Percentiles rank a stretch among this genome's conserved stretches.
Conservation (phyloP, 495 filamentous ascomycete species). For the Talaromyces adpressus region DNA sequence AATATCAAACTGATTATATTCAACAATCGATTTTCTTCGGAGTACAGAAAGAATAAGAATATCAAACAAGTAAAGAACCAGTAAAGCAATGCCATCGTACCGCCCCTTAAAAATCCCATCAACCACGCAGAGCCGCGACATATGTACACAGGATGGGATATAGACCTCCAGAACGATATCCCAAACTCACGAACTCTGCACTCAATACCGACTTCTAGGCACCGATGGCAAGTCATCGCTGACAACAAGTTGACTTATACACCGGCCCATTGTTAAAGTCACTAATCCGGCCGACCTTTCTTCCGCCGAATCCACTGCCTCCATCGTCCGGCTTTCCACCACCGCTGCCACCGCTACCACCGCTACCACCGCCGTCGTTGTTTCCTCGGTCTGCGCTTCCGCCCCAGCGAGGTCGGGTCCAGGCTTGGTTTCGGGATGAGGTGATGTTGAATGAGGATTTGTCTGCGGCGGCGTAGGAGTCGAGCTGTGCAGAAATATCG, state of each 20-base stretch:
- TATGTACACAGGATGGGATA: not conserved
- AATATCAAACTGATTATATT: not conserved
- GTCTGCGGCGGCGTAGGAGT: constrained; percentile 58
- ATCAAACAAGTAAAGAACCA: not conserved
- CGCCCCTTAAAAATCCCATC: not conserved
- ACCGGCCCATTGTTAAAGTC: constrained; percentile 33
- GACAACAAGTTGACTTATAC: constrained; percentile 23
- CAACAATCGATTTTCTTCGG: not conserved
- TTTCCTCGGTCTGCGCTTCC: constrained; percentile 15
- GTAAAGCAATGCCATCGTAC: not conserved
- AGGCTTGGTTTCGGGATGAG: constrained; percentile 14
- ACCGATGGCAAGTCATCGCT: not conserved
- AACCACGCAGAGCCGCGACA: not conserved
- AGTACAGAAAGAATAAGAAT: not conserved
- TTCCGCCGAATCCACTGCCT: constrained; percentile 17
- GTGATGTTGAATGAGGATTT: constrained; percentile 55
- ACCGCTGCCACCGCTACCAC: constrained; percentile 19
- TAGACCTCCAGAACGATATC: not conserved
- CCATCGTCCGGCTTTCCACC: constrained; percentile 16
- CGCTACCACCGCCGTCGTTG: constrained; percentile 16
- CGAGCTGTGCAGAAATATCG: constrained; percentile 31
- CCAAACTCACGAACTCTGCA: not conserved
- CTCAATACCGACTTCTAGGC: not conserved
- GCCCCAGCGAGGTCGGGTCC: constrained; percentile 19
- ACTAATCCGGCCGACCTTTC: constrained; percentile 31